Evolutionary conservation across 257 asterid genomes (phyloP).

Genomic region (Ilex asprella): DNA sequence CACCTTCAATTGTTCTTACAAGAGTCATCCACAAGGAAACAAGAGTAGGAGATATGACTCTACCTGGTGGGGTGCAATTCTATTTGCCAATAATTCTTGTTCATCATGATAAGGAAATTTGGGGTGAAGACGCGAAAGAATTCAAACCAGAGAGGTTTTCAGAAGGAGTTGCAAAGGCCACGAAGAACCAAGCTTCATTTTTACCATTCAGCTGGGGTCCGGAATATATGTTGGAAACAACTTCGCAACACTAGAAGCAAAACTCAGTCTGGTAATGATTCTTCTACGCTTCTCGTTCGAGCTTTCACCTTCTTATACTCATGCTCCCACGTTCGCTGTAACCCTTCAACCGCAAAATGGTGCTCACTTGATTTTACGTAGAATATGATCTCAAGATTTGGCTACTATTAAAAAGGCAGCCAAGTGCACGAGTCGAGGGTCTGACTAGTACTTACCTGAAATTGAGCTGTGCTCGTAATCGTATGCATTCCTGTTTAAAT

Average conservation of each 20-base stretch:
- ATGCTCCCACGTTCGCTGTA: slow-evolving; percentile 36
- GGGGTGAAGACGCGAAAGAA: slow-evolving; percentile 47
- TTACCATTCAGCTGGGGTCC: slow-evolving; percentile 46
- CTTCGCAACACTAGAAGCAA: slow-evolving; percentile 42
- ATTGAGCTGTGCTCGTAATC: no score
- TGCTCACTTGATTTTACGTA: slow-evolving; percentile 23
- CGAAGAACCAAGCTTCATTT: slow-evolving; percentile 28
- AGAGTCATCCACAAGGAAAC: no score
- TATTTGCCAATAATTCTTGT: slow-evolving; percentile 28
- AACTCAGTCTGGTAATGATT: slow-evolving; percentile 31
- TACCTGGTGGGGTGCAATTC: slow-evolving; percentile 32
- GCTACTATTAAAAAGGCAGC: no score
- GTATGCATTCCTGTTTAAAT: no score
- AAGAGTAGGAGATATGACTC: slow-evolving; percentile 21
- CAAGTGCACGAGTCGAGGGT: no score
- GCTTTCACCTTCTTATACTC: slow-evolving; percentile 44
- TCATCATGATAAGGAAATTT: slow-evolving; percentile 31
- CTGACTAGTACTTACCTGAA: no score
- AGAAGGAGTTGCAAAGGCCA: slow-evolving; percentile 38
- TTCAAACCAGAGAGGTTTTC: slow-evolving; percentile 52
- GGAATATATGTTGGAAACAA: slow-evolving; percentile 42
- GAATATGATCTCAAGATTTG: neutral
- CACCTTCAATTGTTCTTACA: no score
- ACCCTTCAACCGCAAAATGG: slow-evolving; percentile 44
- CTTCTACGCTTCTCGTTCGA: slow-evolving; percentile 29